phyloP scores from a whole-genome alignment of 768 basidiomycete species.

The Hericium erinaceus region DNA sequence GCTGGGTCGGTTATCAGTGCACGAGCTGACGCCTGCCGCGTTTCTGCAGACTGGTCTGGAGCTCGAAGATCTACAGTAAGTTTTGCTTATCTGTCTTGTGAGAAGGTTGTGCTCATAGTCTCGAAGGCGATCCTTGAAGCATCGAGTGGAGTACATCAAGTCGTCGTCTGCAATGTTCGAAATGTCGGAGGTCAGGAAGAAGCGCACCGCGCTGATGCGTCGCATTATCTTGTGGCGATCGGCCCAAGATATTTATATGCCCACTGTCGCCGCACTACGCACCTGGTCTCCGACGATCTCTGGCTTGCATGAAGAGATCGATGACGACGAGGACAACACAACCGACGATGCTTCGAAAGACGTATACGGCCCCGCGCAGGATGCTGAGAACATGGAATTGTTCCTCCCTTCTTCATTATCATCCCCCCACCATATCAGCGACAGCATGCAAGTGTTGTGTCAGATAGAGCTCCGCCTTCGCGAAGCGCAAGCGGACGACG shows the following conservation, averaged over 20 bases:
- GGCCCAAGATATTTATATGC: slow-evolving; percentile 13
- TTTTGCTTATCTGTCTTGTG: background rate
- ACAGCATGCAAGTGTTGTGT: background rate
- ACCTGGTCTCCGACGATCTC: too few relatives aligned
- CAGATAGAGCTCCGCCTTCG: slow-evolving; percentile 6
- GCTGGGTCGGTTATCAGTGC: background rate
- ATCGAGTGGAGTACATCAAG: background rate
- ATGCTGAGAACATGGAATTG: background rate
- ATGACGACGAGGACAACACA: background rate
- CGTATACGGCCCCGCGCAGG: background rate
- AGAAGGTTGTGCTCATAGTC: too few relatives aligned
- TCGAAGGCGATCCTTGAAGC: background rate
- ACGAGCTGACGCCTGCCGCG: slow-evolving; percentile 8
- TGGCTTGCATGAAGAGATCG: too few relatives aligned
- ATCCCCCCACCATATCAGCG: background rate
- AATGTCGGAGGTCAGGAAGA: slow-evolving; percentile 1
- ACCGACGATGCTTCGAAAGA: background rate
- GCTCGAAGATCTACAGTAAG: slow-evolving; percentile 19
- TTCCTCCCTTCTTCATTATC: slow-evolving; percentile 8
- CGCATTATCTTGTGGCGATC: slow-evolving; percentile 7
- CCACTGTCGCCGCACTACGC: background rate
- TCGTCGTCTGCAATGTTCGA: background rate
- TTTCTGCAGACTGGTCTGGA: slow-evolving; percentile 16
- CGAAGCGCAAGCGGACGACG: slow-evolving; percentile 7
- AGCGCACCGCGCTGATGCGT: background rate